Conservation (phyloP, 371 early-diverging fungal genomes). For the Mucor plumbeus region DNA sequence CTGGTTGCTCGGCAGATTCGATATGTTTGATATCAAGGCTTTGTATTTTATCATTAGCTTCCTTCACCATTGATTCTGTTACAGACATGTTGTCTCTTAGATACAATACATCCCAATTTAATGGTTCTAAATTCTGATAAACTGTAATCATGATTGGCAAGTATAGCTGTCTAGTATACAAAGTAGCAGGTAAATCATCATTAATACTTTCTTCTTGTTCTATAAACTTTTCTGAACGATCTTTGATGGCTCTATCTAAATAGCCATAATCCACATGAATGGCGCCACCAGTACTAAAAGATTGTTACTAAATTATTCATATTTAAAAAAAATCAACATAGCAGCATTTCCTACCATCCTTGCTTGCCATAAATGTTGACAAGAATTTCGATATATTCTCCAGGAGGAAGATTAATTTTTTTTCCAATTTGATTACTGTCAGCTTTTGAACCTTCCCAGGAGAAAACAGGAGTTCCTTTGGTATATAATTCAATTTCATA, state of each 20-base stretch:
- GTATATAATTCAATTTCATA: constrained; percentile 79
- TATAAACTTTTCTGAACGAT: not conserved
- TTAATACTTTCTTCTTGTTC: constrained; percentile 13
- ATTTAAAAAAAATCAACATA: too few relatives aligned
- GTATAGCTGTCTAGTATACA: constrained; percentile 75
- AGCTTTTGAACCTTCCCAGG: constrained; percentile 51
- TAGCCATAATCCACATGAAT: constrained; percentile 80
- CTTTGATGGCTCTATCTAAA: constrained; percentile 46
- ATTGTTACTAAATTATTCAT: too few relatives aligned
- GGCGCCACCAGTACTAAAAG: constrained; percentile 65
- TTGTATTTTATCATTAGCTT: constrained; percentile 25
- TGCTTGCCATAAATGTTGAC: constrained; percentile 83
- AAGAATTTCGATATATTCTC: constrained; percentile 56
- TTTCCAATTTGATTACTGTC: constrained; percentile 38
- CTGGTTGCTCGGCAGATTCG: constrained; percentile 23
- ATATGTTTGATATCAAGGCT: not conserved
- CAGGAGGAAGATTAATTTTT: constrained; percentile 59
- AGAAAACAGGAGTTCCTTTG: constrained; percentile 68
- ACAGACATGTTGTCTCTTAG: constrained; percentile 47
- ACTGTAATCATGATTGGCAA: constrained; percentile 80
- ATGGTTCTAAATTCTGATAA: constrained; percentile 67
- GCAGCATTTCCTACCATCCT: constrained; percentile 36
- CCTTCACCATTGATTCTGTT: constrained; percentile 19
- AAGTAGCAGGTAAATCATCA: constrained; percentile 36
- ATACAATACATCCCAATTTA: constrained; percentile 75